Base-by-base conservation (phyloP, 2,329 filamentous ascomycete species). In the Colletotrichum coccodes region DNA sequence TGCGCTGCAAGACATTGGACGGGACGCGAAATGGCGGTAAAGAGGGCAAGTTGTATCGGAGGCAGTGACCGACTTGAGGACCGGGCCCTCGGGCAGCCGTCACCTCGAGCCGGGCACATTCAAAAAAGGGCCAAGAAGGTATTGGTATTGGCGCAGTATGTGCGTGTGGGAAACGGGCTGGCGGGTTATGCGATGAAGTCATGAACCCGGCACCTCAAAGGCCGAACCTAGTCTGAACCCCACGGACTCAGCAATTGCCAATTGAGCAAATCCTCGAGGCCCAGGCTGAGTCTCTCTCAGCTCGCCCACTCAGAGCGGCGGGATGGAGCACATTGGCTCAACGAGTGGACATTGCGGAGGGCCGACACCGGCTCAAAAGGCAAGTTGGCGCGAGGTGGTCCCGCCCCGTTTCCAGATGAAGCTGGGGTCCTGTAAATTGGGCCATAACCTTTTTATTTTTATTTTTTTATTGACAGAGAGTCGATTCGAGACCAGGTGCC, bases 361-460 rank as follows among this genome's bases (percentile, higher is more conserved):
- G 47, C 60, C 60, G 47, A 68, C 65, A 60, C 60, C 53, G 47
- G 47, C 65, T 64, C 28, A 53, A 40, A 42, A 26, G 47, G 60
- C 65, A 68, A 60, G 11, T 65, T 65, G 61, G 47, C 46, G 54
- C 47, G 60, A 68, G 65, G 38, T 30, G 42, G 46, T 18, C 57
- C 28, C 16, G 26, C 34, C n/a, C 36, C 32, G 18, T 44, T 64
- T 44, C 57, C 16, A 60, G 21, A 30, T 30, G 44, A 49, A 38
- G 56, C 40, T 59, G 40, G 32, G 30, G n/a, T 28, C n/a, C 23
- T 42, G 36, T 42, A 42, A 57, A 57, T 23, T 32, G 36, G 36
- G 38, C n/a, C 16, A 30, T 30, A 57, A 1, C 23, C 12, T 21
- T 42, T 42, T 40, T 30, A 38, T 38, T 16, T 30, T 23, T n/a